Evolutionary conservation across 2,329 filamentous ascomycete genomes (phyloP).

Genomic region (Decorospora gaudefroyi): DNA sequence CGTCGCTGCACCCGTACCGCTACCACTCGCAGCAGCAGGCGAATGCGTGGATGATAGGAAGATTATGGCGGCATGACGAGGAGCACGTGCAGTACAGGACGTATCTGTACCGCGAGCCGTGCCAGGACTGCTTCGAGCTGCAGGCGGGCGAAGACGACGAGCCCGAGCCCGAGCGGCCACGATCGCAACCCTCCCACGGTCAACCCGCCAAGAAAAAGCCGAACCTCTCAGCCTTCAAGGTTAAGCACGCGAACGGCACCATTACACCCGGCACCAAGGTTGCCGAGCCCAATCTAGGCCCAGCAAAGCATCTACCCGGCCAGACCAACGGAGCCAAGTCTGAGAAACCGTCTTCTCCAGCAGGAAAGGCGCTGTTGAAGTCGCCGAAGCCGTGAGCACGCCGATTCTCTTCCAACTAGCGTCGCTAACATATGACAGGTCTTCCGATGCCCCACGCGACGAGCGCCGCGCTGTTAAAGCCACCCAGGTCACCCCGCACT

Average conservation of each 20-base stretch:
- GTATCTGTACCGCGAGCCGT: slow-evolving; percentile 62
- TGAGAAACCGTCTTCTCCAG: slow-evolving; percentile 23
- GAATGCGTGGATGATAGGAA: slow-evolving; percentile 52
- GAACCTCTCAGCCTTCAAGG: slow-evolving; percentile 64
- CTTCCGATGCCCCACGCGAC: slow-evolving; percentile 21
- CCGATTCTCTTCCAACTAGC: not conserved
- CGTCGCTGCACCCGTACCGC: slow-evolving; percentile 52
- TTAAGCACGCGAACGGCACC: slow-evolving; percentile 53
- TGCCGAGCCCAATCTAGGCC: slow-evolving; percentile 32
- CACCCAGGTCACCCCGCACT: slow-evolving; percentile 14
- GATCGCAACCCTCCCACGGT: slow-evolving; percentile 39
- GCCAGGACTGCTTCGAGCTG: slow-evolving; percentile 54
- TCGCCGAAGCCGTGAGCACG: slow-evolving; percentile 27
- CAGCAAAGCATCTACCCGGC: slow-evolving; percentile 26
- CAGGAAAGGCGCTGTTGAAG: slow-evolving; percentile 22
- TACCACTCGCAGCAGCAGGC: slow-evolving; percentile 50
- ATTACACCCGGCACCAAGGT: slow-evolving; percentile 39
- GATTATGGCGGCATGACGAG: slow-evolving; percentile 60
- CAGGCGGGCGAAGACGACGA: slow-evolving; percentile 60
- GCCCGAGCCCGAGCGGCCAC: slow-evolving; percentile 49
- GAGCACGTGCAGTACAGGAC: slow-evolving; percentile 66
- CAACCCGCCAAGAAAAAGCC: slow-evolving; percentile 63
- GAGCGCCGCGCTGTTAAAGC: slow-evolving; percentile 25
- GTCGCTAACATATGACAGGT: slow-evolving; percentile 28
- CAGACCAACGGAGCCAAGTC: slow-evolving; percentile 35